Evolutionary conservation across 2,329 filamentous ascomycete genomes (phyloP), one percentile per base, ranked within the genome.

Genomic region (Penicillium sp.): DNA sequence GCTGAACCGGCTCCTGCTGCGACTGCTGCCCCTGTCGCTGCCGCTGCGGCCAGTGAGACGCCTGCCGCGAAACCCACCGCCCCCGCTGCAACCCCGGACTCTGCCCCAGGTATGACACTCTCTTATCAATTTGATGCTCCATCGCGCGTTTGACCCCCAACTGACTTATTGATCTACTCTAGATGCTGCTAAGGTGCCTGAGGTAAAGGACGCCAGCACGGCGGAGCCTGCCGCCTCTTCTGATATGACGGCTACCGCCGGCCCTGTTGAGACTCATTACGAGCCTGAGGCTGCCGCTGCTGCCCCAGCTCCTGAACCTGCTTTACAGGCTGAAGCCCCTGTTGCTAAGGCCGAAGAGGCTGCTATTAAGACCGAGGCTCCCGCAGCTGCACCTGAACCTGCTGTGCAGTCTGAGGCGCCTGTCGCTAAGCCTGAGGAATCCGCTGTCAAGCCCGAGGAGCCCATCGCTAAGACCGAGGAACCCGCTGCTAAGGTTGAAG

Each of bases 221-320:
- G 40, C 38, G 38, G 19, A 35, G 3, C 40, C 50, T 37, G 41
- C 15, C 29, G 13, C 17, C 13, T 51, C 48, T 29, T 15, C 50
- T 17, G 50, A 47, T 23, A 53, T 53, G 50, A 46, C 19, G 5
- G 50, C 50, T 37, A 53, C 40, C 3, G 40, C 50, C 23, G 50
- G 50, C 21, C 50, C 40, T 1, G 31, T 47, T 19, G 50, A 53
- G 6, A 47, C 40, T 12, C 50, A 53, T 10, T 47, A 46, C 21
- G 50, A 55, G 27, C 19, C 52, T 19, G 52, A 33, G 15, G 6
- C 52, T 40, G 35, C 21, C 37, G 31, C 50, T n/a, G 31, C 51
- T 31, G n/a, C 21, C 2, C 21, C 50, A 21, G 31, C 33, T 0
- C 15, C 40, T 42, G n/a, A 37, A 5, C 21, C 40, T 21, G 13